Evolutionary conservation across 257 asterid genomes (phyloP), one percentile per base, ranked within the genome.

Genomic region (Salvia rosmarinus): DNA sequence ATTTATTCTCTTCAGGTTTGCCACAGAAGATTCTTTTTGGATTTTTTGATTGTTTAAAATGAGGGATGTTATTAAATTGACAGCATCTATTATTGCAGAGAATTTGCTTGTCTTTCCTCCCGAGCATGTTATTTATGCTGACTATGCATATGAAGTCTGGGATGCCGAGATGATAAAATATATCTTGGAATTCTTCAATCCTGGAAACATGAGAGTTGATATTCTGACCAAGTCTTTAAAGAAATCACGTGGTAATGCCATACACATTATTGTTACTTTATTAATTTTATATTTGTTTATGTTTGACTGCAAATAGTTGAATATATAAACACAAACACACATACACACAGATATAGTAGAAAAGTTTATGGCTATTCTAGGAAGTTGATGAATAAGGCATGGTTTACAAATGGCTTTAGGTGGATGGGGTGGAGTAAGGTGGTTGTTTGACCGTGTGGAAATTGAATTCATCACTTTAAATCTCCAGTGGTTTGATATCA

Each of bases 171-270:
- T 82, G 87, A 86, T 95, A 71, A 88, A 83, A 74, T 56, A 81
- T 76, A 75, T 91, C 49, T 64, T 91, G 86, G 87, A 79, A 58
- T 95, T 82, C 84, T 89, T 91, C 90, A 82, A 71, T 82, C 96
- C 96, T 35, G 89, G 91, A 77, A 95, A 95, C 87, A 95, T 95
- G 99, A 85, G 99, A 83, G 88, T 88, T 67, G 99, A 95, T 64
- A 4, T 95, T 21, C 78, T 85, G 63, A 86, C 96, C 35, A 95
- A 91, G 82, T 83, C 91, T 56, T 63, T 88, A 44, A 78, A 89
- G 82, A 85, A 86, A 66, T 80, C 91, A 52, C 70, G 64, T 55
- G 91, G 99, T 94, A 82, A 78, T 75, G 59, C 65, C 39, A 5
- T 74, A 9, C 43, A 51, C 44, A 32, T 20, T 52, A 9, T 79